Conservation (phyloP, 371 early-diverging fungal genomes). For the Mortierella sp. region DNA sequence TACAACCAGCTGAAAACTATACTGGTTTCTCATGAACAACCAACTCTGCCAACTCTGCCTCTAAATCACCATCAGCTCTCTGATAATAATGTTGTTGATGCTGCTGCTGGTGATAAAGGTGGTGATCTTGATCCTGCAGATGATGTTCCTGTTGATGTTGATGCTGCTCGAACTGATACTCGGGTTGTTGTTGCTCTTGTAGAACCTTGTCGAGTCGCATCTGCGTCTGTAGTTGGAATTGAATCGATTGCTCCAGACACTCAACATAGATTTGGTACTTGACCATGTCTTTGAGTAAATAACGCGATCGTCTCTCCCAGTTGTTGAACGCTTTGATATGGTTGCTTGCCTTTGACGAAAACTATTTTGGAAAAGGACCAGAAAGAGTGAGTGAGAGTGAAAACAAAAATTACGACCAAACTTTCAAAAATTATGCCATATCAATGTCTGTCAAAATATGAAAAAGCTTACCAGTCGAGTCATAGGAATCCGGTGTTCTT, state of each 20-base stretch:
- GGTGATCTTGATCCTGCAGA: not conserved
- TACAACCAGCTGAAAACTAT: not conserved
- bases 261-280: slow-evolving; percentile 91
- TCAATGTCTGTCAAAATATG: too few relatives aligned
- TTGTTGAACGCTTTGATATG: slow-evolving; percentile 81
- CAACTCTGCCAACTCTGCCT: slow-evolving; percentile 22
- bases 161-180: not conserved
- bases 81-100: not conserved
- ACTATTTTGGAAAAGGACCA: slow-evolving; percentile 49
- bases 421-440: too few relatives aligned
- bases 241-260: slow-evolving; percentile 76
- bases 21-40: slow-evolving; percentile 23
- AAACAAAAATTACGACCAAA: too few relatives aligned
- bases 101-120: not conserved
- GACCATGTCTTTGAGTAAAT: slow-evolving; percentile 87
- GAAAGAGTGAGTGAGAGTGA: too few relatives aligned
- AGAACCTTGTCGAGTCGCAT: slow-evolving; percentile 9
- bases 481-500: slow-evolving; percentile 62
- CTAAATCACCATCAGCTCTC: slow-evolving; percentile 16
- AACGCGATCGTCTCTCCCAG: slow-evolving; percentile 90
- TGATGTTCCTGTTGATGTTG: too few relatives aligned
- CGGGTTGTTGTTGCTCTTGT: not conserved
- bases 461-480: slow-evolving; percentile 56
- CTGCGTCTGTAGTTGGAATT: slow-evolving; percentile 21
- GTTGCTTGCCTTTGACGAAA: slow-evolving; percentile 68